Conservation (phyloP, 805 yeast species). For the Wickerhamiella spandovensis region DNA sequence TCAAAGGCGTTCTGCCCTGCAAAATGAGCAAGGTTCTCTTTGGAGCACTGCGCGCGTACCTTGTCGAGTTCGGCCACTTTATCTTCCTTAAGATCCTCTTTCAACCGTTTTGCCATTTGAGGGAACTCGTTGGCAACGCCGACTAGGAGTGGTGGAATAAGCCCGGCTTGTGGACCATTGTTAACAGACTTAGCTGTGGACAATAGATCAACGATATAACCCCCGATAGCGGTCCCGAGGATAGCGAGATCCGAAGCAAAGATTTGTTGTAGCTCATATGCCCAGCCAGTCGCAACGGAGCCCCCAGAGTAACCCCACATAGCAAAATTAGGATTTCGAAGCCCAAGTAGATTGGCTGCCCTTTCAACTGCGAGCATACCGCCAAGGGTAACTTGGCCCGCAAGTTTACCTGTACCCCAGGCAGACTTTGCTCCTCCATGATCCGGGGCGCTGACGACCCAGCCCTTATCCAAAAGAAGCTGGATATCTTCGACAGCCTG, state of each 20-base stretch:
- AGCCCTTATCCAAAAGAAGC: slow-evolving; percentile 10
- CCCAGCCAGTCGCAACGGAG: slow-evolving; percentile 21
- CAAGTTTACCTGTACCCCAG: slow-evolving; percentile 19
- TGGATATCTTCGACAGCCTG: slow-evolving; percentile 10
- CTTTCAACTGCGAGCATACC: slow-evolving; percentile 18
- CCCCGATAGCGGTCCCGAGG: slow-evolving; percentile 19
- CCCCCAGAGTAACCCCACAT: slow-evolving; percentile 22
- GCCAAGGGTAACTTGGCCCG: slow-evolving; percentile 20
- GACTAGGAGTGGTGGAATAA: slow-evolving; percentile 15
- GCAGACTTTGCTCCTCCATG: slow-evolving; percentile 22
- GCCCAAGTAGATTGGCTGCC: slow-evolving; percentile 3
- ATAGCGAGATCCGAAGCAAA: slow-evolving; percentile 21
- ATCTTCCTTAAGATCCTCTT: no score
- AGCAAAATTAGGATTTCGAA: slow-evolving; percentile 6
- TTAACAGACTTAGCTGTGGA: slow-evolving; percentile 10
- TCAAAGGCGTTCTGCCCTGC: background rate
- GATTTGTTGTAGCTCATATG: slow-evolving; percentile 15
- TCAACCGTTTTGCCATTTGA: no score
- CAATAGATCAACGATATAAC: slow-evolving; percentile 13
- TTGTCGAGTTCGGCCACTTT: slow-evolving; percentile 11
- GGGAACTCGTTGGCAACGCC: slow-evolving; percentile 19
- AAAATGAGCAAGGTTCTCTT: slow-evolving; percentile 8
- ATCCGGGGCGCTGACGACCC: slow-evolving; percentile 16
- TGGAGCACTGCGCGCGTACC: slow-evolving; percentile 2
- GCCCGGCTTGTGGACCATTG: slow-evolving; percentile 13